These are phyloP conservation scores for Plantago ovata DNA, from an alignment of 257 asterid species.

Conservation along the genomic window DNA sequence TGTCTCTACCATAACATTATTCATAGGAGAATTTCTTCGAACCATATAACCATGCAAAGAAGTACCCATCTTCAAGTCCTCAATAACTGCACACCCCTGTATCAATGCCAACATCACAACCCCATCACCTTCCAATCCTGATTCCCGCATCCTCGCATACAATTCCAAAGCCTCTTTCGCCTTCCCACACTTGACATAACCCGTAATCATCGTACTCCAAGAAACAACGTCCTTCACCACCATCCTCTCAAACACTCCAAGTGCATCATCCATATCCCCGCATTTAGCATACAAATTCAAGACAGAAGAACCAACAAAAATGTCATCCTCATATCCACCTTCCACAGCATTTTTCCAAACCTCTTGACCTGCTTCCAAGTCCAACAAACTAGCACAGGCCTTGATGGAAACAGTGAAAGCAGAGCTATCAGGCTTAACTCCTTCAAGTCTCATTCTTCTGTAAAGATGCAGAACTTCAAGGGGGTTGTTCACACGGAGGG, in stretches of 20 bases:
- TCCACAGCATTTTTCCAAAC: constrained; percentile 48
- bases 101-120: constrained; percentile 60
- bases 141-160: constrained; percentile 47
- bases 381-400: constrained; percentile 58
- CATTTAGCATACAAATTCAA: constrained; percentile 52
- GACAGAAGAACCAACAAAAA: constrained; percentile 69
- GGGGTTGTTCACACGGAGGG: constrained; percentile 37
- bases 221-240: constrained; percentile 55
- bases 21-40: constrained; percentile 38
- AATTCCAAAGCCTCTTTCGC: constrained; percentile 38
- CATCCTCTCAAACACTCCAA: constrained; percentile 49
- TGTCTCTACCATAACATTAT: constrained; percentile 51
- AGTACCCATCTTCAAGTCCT: constrained; percentile 42
- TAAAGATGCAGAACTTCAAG: constrained; percentile 38
- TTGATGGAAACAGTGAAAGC: constrained; percentile 70
- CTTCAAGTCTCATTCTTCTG: constrained; percentile 33
- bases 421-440: constrained; percentile 71
- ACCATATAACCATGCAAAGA: constrained; percentile 69
- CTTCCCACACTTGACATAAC: constrained; percentile 53
- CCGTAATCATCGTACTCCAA: constrained; percentile 71
- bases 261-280: constrained; percentile 61
- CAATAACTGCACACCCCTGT: constrained; percentile 51
- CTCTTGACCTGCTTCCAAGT: constrained; percentile 46
- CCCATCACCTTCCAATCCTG: constrained; percentile 59
- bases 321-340: constrained; percentile 53